Conservation (phyloP, 495 filamentous ascomycete genomes). For the Penicillium chermesinum region DNA sequence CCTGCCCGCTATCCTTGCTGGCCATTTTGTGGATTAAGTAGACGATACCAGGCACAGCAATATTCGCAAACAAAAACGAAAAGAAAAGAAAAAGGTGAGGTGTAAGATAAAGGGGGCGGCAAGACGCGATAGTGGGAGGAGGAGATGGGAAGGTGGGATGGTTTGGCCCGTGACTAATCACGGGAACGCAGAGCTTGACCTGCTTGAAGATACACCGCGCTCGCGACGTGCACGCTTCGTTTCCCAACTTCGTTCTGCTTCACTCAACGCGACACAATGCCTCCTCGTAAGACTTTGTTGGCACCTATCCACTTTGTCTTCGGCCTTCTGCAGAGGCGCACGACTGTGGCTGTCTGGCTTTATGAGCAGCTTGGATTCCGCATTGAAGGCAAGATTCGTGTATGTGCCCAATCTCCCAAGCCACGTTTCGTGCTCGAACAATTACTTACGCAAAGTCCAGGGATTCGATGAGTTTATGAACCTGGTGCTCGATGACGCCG, state of each 20-base stretch:
- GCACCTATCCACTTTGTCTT: constrained; percentile 99
- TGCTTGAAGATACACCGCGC: background rate
- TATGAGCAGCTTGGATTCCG: constrained; percentile 91
- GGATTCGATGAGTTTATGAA: constrained; percentile 99
- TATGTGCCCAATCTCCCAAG: constrained; percentile 28
- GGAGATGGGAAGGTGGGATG: constrained; percentile 34
- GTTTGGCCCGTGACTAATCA: constrained; percentile 31
- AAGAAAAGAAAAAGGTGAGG: constrained; percentile 6
- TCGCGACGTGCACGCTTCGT: background rate
- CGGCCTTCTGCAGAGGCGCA: constrained; percentile 84
- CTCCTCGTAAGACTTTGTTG: constrained; percentile 83
- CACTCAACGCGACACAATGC: constrained; percentile 52
- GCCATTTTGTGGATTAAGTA: constrained; percentile 53
- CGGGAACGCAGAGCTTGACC: constrained; percentile 23
- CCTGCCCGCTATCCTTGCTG: constrained; percentile 58
- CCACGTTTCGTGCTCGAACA: background rate
- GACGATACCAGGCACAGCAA: constrained; percentile 12
- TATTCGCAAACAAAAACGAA: constrained; percentile 7
- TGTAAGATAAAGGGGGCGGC: constrained; percentile 6
- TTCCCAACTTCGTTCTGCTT: constrained; percentile 1
- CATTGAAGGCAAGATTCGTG: constrained; percentile 92
- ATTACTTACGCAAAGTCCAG: constrained; percentile 33
- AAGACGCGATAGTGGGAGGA: constrained; percentile 14
- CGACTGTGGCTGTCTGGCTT: constrained; percentile 88
- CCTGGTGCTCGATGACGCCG: constrained; percentile 89